These are phyloP conservation scores for Alternaria panax DNA, from an alignment of 2,329 filamentous ascomycete genomes.

Conservation along the genomic window DNA sequence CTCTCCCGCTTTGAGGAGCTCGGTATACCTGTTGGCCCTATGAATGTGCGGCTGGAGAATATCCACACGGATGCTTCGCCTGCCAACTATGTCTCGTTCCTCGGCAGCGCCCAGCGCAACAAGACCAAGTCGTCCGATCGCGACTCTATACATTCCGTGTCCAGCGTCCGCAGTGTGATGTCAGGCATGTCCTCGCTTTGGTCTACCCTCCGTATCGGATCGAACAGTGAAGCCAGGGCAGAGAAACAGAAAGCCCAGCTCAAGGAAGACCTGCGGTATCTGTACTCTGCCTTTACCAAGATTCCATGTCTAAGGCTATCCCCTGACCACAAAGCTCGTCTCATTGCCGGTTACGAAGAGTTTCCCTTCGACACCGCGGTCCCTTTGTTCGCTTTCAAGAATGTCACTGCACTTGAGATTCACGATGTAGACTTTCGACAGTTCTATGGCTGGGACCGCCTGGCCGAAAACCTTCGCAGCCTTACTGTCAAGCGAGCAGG, in stretches of 20 bases:
- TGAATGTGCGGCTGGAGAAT: slow-evolving; percentile 95
- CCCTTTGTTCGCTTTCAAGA: slow-evolving; percentile 96
- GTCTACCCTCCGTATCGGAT: slow-evolving; percentile 85
- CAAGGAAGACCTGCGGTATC: slow-evolving; percentile 88
- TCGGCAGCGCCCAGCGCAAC: slow-evolving; percentile 81
- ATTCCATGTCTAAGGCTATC: slow-evolving; percentile 89
- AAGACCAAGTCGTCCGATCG: slow-evolving; percentile 82
- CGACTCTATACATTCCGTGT: slow-evolving; percentile 92
- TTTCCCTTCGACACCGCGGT: slow-evolving; percentile 98
- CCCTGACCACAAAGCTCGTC: slow-evolving; percentile 88
- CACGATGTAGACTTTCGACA: slow-evolving; percentile 95
- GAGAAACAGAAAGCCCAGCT: slow-evolving; percentile 89
- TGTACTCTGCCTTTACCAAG: slow-evolving; percentile 98
- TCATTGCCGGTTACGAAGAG: slow-evolving; percentile 94
- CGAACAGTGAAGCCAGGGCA: slow-evolving; percentile 79
- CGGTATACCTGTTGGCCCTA: slow-evolving; percentile 87
- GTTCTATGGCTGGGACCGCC: slow-evolving; percentile 94
- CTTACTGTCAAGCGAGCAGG: slow-evolving; percentile 86
- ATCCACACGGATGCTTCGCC: slow-evolving; percentile 86
- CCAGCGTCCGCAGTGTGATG: slow-evolving; percentile 96
- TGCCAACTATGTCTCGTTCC: slow-evolving; percentile 94
- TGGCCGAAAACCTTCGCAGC: slow-evolving; percentile 90
- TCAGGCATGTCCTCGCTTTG: slow-evolving; percentile 94
- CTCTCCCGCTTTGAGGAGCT: slow-evolving; percentile 95
- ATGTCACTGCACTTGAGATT: slow-evolving; percentile 90